Base-by-base conservation (phyloP, 768 basidiomycete genomes). In the Sistotremastrum suecicum region DNA sequence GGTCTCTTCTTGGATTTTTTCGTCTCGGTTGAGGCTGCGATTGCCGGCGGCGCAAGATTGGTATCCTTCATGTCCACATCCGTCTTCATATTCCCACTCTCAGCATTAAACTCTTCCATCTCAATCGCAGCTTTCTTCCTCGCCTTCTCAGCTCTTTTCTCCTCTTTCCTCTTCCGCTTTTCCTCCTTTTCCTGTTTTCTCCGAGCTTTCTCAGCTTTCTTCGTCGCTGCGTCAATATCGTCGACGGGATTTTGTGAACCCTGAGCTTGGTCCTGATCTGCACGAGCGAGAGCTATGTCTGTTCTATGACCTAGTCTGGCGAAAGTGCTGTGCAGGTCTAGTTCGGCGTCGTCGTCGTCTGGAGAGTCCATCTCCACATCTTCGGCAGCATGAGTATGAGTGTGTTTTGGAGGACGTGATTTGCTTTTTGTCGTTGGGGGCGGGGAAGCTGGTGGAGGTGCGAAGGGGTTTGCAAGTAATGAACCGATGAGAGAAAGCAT, bases 401-500 rank as follows among this genome's bases (percentile, higher is more conserved):
- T 5, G 1, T 34, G 43, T 32, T 48, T n/a, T 43, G 31, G 35
- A 5, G 51, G 44, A 8, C 41, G 37, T 9, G 39, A 28, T 7
- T n/a, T 39, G 3, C 10, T 36, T 5, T 54, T 43, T n/a, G 57
- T 55, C 35, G 53, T 49, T 8, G 55, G 39, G 3, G 57, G 42
- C n/a, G 57, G 56, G 11, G 68, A 63, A 29, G 67, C 56, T 57
- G 83, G 81, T 39, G 65, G 66, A 1, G 73, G 69, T 4, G 80
- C 79, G 60, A 87, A 84, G 2, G 83, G 84, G 54, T 87, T 77
- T 3, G 64, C 59, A 53, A 86, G 84, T 48, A 91, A 67, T 3
- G 88, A 90, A 6, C 90, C 90, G 32, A 86, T 70, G 8, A 95
- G 64, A 2, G 89, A 92, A 12, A 95, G 65, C 88, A 94, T 92